phyloP scores from a whole-genome alignment of 805 yeast species.

The Candida hispaniensis region DNA sequence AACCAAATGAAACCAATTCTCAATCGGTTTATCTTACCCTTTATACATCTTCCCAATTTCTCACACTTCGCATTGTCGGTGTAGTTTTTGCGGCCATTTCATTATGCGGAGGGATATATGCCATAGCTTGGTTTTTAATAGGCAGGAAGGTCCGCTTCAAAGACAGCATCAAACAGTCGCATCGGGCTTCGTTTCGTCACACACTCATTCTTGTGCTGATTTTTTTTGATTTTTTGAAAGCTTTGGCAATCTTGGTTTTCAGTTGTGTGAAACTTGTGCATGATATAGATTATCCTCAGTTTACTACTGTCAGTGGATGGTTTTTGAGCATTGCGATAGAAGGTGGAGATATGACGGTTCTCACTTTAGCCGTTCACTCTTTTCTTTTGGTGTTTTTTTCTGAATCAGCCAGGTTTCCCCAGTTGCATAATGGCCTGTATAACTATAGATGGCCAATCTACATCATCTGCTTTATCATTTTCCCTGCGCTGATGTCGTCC shows the following conservation, averaged over 20 bases:
- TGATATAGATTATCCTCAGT: constrained; percentile 23
- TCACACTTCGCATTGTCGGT: constrained; percentile 6
- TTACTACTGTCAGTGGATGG: constrained; percentile 51
- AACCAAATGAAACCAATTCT: no score
- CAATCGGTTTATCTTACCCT: no score
- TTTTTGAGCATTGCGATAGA: constrained; percentile 75
- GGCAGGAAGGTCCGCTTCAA: background rate
- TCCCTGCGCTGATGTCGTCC: constrained; percentile 61
- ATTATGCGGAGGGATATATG: constrained; percentile 4
- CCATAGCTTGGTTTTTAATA: constrained; percentile 3
- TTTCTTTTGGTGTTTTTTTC: constrained; percentile 52
- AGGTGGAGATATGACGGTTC: constrained; percentile 77
- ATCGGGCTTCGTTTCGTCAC: no score
- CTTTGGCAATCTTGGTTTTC: constrained; percentile 47
- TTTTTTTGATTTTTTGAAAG: constrained; percentile 67
- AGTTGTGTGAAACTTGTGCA: constrained; percentile 36
- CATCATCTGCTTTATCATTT: constrained; percentile 38
- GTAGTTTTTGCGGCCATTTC: constrained; percentile 4
- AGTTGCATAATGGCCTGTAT: constrained; percentile 42
- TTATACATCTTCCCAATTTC: constrained; percentile 8
- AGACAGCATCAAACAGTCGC: constrained; percentile 2
- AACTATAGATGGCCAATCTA: constrained; percentile 48
- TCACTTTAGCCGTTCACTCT: constrained; percentile 75
- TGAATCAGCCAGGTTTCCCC: no score
- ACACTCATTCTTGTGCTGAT: constrained; percentile 57